Conservation (phyloP, 2,329 filamentous ascomycete species). For the Cordyceps javanica region DNA sequence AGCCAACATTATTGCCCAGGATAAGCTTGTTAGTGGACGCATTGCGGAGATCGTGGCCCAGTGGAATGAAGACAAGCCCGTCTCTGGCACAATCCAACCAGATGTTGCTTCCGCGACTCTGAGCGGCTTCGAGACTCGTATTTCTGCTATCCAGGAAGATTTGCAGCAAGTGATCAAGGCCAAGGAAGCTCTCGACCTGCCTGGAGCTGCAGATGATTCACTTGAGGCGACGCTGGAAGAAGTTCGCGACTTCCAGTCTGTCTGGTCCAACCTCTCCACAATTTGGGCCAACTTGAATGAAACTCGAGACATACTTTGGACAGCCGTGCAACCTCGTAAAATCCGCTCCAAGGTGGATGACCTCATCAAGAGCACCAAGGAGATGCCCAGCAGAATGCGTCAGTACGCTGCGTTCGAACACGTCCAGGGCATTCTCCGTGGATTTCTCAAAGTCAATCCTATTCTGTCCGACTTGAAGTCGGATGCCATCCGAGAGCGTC, state of each 20-base stretch:
- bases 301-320: slow-evolving; percentile 88
- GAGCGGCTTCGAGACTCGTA: slow-evolving; percentile 73
- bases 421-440: slow-evolving; percentile 83
- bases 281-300: slow-evolving; percentile 97
- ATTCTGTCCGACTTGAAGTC: slow-evolving; percentile 88
- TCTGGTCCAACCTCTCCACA: slow-evolving; percentile 91
- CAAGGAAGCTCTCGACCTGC: slow-evolving; percentile 91
- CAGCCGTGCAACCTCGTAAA: slow-evolving; percentile 89
- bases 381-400: slow-evolving; percentile 98
- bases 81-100: slow-evolving; percentile 88
- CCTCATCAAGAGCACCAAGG: slow-evolving; percentile 95
- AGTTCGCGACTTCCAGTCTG: slow-evolving; percentile 97
- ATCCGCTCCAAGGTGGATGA: slow-evolving; percentile 83
- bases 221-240: slow-evolving; percentile 86
- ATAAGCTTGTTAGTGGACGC: slow-evolving; percentile 83
- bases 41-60: slow-evolving; percentile 77
- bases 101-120: slow-evolving; percentile 81
- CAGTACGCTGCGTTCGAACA: slow-evolving; percentile 99
- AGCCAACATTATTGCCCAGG: slow-evolving; percentile 91
- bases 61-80: slow-evolving; percentile 96
- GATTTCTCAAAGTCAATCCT: slow-evolving; percentile 84
- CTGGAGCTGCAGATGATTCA: slow-evolving; percentile 71
- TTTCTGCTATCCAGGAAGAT: slow-evolving; percentile 80
- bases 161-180: slow-evolving; percentile 92
- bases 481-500: slow-evolving; percentile 89